Base-by-base conservation (phyloP, 208 protist genomes). In the Trypanosoma caninum region DNA sequence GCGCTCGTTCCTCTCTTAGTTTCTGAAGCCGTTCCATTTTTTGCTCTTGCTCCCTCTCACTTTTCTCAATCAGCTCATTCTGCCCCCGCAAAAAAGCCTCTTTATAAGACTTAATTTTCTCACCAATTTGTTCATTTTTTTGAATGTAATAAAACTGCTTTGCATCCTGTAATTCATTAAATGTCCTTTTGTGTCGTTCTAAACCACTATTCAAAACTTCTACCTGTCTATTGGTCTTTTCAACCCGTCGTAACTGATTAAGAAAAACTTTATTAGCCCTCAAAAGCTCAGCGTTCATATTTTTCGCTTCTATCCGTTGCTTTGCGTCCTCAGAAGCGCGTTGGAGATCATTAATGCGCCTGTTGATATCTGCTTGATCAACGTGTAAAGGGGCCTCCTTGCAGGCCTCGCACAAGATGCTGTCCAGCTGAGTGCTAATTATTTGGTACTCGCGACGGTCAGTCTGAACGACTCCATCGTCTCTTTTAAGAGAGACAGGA, bases 391-490 rank as follows among this genome's bases (percentile, higher is more conserved):
- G 88, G 9, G 72, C 66, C 23, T 90, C 73, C 16, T 63, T 62
- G n/a, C 76, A 80, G 0, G 84, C 85, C 14, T 78, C 76, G 6
- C 75, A 64, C 25, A 94, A 50, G 18, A 91, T 64, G 11, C 71
- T 74, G 25, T 78, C 66, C 28, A 94, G 64, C 65, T 94, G 84
- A 2, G 68, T 70, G 0, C 75, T 74, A 52, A 86, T 84, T 9
- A 55, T 59, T 31, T 59, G 59, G 40, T 83, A 90, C 37, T 80
- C 72, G 2, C 66, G 55, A 22, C 30, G 27, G 18, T 69, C 51
- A 2, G 51, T 30, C 16, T 34, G 22, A 0, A 45, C 14, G 28
- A 13, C 35, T 9, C 14, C 20, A 34, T 20, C 25, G n/a, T 14
- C 40, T 4, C 18, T 27, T 16, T 50, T 42, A 4, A n/a, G 7